Evolutionary conservation across 139 green algal species (phyloP).

Genomic region (Closterium sp.): DNA sequence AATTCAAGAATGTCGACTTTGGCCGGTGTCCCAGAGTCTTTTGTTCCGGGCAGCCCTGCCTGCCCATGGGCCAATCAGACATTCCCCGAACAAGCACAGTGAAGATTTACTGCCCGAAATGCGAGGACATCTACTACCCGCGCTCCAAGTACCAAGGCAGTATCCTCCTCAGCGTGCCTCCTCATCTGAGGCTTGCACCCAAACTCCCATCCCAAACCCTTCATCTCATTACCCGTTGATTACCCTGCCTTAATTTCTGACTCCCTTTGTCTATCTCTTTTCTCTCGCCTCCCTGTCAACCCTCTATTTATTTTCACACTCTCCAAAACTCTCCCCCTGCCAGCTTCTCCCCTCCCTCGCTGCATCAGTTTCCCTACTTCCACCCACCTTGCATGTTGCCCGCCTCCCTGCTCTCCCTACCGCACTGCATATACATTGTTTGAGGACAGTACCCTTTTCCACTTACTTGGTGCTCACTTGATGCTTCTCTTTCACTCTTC

Average conservation of each 20-base stretch:
- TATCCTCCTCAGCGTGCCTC: constrained; percentile 44
- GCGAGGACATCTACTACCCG: constrained; percentile 92
- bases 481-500: background rate
- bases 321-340: background rate
- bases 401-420: no score
- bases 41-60: constrained; percentile 86
- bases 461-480: background rate
- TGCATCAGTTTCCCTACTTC: background rate
- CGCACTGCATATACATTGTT: no score
- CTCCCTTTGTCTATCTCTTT: background rate
- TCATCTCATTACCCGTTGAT: background rate
- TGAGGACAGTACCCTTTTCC: background rate
- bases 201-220: background rate
- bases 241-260: background rate
- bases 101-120: constrained; percentile 89
- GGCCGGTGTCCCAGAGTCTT: constrained; percentile 85
- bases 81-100: constrained; percentile 83
- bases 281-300: background rate
- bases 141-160: constrained; percentile 80
- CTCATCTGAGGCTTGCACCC: background rate
- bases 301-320: background rate
- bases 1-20: constrained; percentile 90
- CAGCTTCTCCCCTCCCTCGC: background rate
- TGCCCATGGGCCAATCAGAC: constrained; percentile 87
- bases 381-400: no score